Conservation (phyloP, 768 basidiomycete species). For the Sarcomyxa edulis region DNA sequence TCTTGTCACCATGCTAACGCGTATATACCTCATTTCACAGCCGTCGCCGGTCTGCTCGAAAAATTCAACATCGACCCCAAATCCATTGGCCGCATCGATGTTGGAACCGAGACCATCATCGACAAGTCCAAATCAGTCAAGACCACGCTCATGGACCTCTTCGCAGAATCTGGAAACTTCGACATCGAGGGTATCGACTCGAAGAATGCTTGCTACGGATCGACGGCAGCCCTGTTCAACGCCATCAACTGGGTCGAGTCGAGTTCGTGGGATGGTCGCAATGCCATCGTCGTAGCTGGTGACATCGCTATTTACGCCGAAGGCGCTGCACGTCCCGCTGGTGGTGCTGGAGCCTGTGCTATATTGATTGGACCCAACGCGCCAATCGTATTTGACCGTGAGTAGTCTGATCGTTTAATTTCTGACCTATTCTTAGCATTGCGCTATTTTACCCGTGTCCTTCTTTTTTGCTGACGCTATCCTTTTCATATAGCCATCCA, state of each 20-base stretch:
- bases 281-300: constrained; percentile 94
- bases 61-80: constrained; percentile 96
- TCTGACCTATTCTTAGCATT: constrained; percentile 7
- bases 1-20: background rate
- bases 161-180: constrained; percentile 85
- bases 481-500: constrained; percentile 66
- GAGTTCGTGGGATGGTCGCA: constrained; percentile 94
- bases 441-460: background rate
- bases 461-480: constrained; percentile 1
- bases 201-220: constrained; percentile 99
- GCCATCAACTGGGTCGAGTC: constrained; percentile 98
- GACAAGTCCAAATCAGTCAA: constrained; percentile 99
- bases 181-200: constrained; percentile 99
- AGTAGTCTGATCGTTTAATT: constrained; percentile 27
- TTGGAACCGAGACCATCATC: constrained; percentile 98
- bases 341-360: constrained; percentile 94
- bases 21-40: constrained; percentile 47
- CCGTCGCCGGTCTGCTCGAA: constrained; percentile 82
- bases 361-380: constrained; percentile 96
- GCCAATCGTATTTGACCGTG: constrained; percentile 91
- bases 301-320: constrained; percentile 99
- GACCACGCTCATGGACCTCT: constrained; percentile 98
- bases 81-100: constrained; percentile 95
- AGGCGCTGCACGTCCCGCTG: constrained; percentile 90
- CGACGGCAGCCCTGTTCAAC: constrained; percentile 98